phyloP scores from a whole-genome alignment of 257 asterid species.

The Nicotiana otophora region DNA sequence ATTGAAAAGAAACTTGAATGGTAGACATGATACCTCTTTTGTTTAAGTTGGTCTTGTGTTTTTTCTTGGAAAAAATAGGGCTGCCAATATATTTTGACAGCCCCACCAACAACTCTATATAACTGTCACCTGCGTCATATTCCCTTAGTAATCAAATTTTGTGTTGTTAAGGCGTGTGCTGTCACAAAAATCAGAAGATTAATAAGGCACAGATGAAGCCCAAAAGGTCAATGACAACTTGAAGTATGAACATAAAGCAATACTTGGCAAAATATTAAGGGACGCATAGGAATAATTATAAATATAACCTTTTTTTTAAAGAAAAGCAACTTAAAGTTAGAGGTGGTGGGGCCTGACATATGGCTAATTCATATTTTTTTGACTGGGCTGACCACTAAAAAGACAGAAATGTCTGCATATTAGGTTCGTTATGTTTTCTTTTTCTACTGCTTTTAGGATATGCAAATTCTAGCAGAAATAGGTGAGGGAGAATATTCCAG shows the following conservation, averaged over 20 bases:
- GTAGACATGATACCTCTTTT: constrained; percentile 8
- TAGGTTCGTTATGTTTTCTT: no score
- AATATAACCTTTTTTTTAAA: no score
- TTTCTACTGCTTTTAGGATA: no score
- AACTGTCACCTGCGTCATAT: not conserved
- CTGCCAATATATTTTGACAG: constrained; percentile 40
- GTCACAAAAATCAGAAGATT: not conserved
- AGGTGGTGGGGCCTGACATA: not conserved
- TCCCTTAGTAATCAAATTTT: not conserved
- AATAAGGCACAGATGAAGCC: not conserved
- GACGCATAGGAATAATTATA: no score
- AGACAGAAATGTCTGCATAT: not conserved
- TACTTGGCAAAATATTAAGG: no score
- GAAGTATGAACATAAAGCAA: not conserved
- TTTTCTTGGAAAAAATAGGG: constrained; percentile 18
- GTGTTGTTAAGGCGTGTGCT: not conserved
- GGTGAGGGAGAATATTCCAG: no score
- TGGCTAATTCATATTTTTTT: not conserved
- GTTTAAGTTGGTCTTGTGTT: not conserved
- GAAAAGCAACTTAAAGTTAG: not conserved
- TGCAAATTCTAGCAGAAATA: no score
- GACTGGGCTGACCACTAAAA: not conserved
- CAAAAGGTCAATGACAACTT: not conserved
- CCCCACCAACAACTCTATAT: constrained; percentile 13
- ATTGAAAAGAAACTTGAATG: not conserved